Base-by-base conservation (phyloP, 306 rosid species). In the Sicyos edulis region DNA sequence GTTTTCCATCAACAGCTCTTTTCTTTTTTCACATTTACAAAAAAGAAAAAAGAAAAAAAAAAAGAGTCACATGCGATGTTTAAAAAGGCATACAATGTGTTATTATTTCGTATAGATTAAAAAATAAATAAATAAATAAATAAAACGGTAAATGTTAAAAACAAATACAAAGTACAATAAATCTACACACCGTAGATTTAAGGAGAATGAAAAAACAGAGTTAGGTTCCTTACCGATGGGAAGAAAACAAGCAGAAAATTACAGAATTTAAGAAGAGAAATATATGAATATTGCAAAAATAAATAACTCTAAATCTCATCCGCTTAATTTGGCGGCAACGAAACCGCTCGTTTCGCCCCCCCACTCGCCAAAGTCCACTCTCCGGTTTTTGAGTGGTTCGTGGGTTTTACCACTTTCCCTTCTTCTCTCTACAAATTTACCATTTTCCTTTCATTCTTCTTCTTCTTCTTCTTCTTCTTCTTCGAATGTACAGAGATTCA, bases 251-350 rank as follows among this genome's bases (percentile, higher is more conserved):
- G 0, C 6, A 44, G 53, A 65, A 65, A 32, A 64, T n/a, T n/a
- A 40, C 51, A 37, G 70, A n/a, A 8, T 34, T 16, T 61, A 13
- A 54, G 57, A 26, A 26, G 29, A 26, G 29, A 26, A n/a, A n/a
- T 32, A 51, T 52, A 52, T 52, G 0, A 0, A 51, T 51, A 50
- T 1, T 1, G 19, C 1, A 13, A 6, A 14, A 60, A 0, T 22
- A 37, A 62, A 37, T 8, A 20, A 66, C 70, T 17, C 76, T 83
- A 79, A 66, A 80, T 79, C 81, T 74, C 83, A 67, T 82, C 80
- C 86, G 59, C 79, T 82, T 79, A 75, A 81, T 91, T 91, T 91
- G 97, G 97, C 97, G 97, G 96, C 96, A 91, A 88, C 71, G 85
- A 88, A 88, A 75, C 84, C 83, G 63, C 80, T 83, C 20, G 67